phyloP scores from a whole-genome alignment of 192 early-diverging fungal genomes.

The Piromyces sp. region DNA sequence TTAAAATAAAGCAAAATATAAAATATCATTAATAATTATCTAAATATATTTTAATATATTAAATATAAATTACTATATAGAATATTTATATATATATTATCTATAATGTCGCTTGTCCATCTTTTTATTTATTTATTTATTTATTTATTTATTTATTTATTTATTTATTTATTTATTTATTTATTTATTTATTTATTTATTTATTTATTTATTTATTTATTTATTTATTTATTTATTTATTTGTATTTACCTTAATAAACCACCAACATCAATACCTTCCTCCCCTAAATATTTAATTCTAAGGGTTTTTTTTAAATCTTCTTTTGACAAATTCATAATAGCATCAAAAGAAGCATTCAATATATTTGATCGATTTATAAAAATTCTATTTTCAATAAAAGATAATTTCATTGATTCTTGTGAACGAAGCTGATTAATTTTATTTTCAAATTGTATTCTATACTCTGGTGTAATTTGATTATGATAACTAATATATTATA shows the following conservation, averaged over 20 bases:
- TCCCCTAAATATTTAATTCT: constrained; percentile 99
- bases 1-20: neutral
- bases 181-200: too few relatives aligned
- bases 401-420: neutral
- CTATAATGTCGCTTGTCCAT: too few relatives aligned
- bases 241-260: constrained; percentile 63
- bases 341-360: constrained; percentile 91
- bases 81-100: neutral
- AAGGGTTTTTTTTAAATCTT: constrained; percentile 84
- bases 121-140: too few relatives aligned
- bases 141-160: too few relatives aligned
- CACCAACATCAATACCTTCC: constrained; percentile 94
- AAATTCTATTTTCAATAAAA: neutral
- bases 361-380: constrained; percentile 36
- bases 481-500: neutral
- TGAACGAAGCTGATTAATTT: neutral
- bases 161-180: neutral
- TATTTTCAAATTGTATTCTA: neutral
- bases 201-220: neutral
- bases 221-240: neutral
- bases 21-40: too few relatives aligned
- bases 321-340: constrained; percentile 76
- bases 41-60: too few relatives aligned
- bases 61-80: too few relatives aligned
- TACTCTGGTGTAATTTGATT: neutral